Evolutionary conservation across 805 yeast species (phyloP).

Genomic region (Phaffomyces opuntiae): DNA sequence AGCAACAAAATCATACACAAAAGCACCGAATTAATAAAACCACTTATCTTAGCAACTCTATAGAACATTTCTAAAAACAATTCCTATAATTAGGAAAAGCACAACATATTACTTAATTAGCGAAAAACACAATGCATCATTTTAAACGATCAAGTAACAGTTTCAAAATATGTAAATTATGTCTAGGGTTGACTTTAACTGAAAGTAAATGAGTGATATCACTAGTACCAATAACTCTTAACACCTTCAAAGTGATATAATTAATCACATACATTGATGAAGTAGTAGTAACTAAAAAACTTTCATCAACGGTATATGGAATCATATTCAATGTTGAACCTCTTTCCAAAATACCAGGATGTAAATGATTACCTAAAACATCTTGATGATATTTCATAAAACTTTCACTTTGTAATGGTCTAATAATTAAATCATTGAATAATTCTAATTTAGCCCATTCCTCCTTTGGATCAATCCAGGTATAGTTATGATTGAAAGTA

Average conservation of each 20-base stretch:
- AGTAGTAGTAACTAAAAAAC: conserved; percentile 11
- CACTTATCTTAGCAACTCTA: too few species aligned
- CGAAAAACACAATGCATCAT: not conserved
- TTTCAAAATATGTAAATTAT: conserved; percentile 18
- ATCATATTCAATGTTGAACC: conserved; percentile 18
- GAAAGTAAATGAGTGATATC: conserved; percentile 15
- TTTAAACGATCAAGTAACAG: conserved; percentile 7
- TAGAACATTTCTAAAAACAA: too few species aligned
- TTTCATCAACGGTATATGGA: conserved; percentile 18
- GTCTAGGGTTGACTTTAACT: conserved; percentile 18
- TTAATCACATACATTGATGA: conserved; percentile 18
- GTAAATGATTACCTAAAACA: conserved; percentile 18
- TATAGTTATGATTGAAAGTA: conserved; percentile 17
- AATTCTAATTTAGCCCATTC: conserved; percentile 16
- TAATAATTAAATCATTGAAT: conserved; percentile 19
- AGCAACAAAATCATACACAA: too few species aligned
- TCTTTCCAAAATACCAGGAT: conserved; percentile 14
- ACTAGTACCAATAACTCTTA: conserved; percentile 14
- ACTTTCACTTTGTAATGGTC: conserved; percentile 17
- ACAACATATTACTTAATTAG: too few species aligned
- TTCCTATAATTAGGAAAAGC: too few species aligned
- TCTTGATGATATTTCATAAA: conserved; percentile 17
- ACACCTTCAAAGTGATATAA: conserved; percentile 16
- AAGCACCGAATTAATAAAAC: too few species aligned
- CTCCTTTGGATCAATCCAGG: conserved; percentile 20